phyloP scores from a whole-genome alignment of 23 red algal species.

The Gracilaria gracilis region DNA sequence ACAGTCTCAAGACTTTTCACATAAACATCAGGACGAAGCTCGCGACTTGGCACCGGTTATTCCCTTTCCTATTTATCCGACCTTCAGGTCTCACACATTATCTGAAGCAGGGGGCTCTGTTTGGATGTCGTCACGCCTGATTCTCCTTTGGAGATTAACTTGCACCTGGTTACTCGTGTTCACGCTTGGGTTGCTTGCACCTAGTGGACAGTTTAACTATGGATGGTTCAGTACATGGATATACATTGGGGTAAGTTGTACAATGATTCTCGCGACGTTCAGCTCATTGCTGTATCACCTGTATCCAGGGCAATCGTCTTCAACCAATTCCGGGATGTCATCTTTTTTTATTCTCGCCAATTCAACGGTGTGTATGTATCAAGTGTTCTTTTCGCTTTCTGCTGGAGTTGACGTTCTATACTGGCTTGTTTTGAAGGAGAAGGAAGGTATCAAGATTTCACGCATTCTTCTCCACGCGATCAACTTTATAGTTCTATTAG shows the following conservation, averaged over 20 bases:
- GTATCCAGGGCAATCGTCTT: constrained; percentile 12
- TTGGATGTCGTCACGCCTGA: constrained; percentile 17
- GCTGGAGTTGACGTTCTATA: constrained; percentile 52
- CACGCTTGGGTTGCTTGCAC: constrained; percentile 10
- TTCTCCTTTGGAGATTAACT: constrained; percentile 21
- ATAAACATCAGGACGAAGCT: constrained; percentile 1
- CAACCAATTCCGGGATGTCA: background rate
- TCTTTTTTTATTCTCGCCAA: background rate
- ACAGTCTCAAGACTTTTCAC: constrained; percentile 9
- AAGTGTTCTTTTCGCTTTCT: constrained; percentile 8
- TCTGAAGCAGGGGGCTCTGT: constrained; percentile 39
- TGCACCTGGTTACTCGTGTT: constrained; percentile 28
- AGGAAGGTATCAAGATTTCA: background rate
- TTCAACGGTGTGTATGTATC: constrained; percentile 14
- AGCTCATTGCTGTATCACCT: constrained; percentile 38
- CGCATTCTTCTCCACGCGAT: constrained; percentile 35
- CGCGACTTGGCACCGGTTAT: constrained; percentile 35
- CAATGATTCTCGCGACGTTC: constrained; percentile 27
- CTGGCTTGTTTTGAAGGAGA: constrained; percentile 50
- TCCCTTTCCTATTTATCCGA: background rate
- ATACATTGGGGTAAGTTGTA: constrained; percentile 7
- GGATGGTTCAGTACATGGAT: constrained; percentile 20
- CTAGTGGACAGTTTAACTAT: constrained; percentile 19
- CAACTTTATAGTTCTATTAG: constrained; percentile 53
- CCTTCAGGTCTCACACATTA: background rate